These are phyloP conservation scores for Hirsutella thompsonii DNA, from an alignment of 2,329 filamentous ascomycete species.

Conservation along the genomic window DNA sequence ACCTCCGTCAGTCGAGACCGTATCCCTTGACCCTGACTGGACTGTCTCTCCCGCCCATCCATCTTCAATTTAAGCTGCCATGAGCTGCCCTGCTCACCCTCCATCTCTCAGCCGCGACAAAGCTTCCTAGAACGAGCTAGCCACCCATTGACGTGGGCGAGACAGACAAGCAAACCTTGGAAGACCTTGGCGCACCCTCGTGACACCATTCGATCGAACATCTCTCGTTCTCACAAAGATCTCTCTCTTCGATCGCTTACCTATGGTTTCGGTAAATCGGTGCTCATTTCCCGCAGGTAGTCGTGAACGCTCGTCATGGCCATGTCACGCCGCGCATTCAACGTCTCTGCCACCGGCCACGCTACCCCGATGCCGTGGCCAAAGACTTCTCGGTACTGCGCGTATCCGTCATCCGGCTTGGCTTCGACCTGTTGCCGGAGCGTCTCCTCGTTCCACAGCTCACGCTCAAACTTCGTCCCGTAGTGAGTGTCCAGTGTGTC, in stretches of 20 bases:
- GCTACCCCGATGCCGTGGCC: slow-evolving; percentile 42
- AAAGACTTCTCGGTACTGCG: slow-evolving; percentile 51
- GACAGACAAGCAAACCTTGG: too few relatives aligned
- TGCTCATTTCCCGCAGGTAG: slow-evolving; percentile 18
- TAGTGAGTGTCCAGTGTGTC: slow-evolving; percentile 33
- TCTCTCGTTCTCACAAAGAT: too few relatives aligned
- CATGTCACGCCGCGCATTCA: slow-evolving; percentile 38
- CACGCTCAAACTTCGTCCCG: slow-evolving; percentile 26
- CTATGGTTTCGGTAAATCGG: not conserved
- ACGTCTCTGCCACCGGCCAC: slow-evolving; percentile 41
- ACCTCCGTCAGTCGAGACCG: too few relatives aligned
- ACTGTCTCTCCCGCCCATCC: too few relatives aligned
- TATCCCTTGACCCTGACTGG: too few relatives aligned
- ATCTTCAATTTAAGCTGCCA: too few relatives aligned
- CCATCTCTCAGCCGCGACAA: too few relatives aligned
- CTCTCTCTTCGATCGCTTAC: not conserved
- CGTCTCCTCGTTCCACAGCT: slow-evolving; percentile 33
- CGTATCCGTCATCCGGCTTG: slow-evolving; percentile 22
- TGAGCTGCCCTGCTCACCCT: too few relatives aligned
- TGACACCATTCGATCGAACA: too few relatives aligned
- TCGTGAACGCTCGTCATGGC: slow-evolving; percentile 26
- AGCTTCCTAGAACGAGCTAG: too few relatives aligned
- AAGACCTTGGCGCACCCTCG: not conserved
- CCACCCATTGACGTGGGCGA: too few relatives aligned
- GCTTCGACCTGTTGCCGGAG: slow-evolving; percentile 30